A percentile compares a stretch with the other conserved stretches of the same genome.
Evolutionary conservation across 108 stramenopile species (phyloP).

Genomic region (Fragilariopsis cylindrus): DNA sequence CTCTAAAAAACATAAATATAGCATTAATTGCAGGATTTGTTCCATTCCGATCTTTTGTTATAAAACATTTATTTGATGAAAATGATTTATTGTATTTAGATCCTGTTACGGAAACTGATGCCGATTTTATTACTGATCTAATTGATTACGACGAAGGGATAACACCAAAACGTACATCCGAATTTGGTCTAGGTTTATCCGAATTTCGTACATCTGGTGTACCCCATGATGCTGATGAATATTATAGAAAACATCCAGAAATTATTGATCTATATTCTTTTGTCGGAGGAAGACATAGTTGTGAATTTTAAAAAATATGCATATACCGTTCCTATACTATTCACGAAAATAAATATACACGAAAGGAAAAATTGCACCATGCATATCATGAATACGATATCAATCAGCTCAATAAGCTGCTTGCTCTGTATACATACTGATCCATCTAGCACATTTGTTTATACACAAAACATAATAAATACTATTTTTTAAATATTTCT

Average conservation of each 20-base stretch:
- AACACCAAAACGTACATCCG: background rate
- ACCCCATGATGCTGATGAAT: conserved; percentile 4
- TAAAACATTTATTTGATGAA: conserved; percentile 28
- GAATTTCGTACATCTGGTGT: conserved; percentile 12
- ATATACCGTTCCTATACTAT: too few species aligned
- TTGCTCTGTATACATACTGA: too few species aligned
- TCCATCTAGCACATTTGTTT: too few species aligned
- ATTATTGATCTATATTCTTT: background rate
- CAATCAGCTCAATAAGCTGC: too few species aligned
- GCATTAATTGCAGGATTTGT: conserved; percentile 45
- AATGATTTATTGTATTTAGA: conserved; percentile 46
- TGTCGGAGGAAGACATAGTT: background rate
- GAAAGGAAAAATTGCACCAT: too few species aligned
- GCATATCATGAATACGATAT: too few species aligned
- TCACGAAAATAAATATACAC: too few species aligned
- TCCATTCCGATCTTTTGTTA: conserved; percentile 43
- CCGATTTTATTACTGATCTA: conserved; percentile 37
- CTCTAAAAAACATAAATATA: conserved; percentile 43
- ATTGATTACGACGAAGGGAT: conserved; percentile 3
- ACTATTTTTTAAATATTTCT: too few species aligned
- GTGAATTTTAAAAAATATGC: too few species aligned
- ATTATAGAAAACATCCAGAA: background rate
- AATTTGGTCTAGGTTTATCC: conserved; percentile 17
- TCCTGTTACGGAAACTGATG: conserved; percentile 40
- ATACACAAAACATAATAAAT: too few species aligned